phyloP scores from a whole-genome alignment of 345 rosid genomes.

The Moringa oleifera region DNA sequence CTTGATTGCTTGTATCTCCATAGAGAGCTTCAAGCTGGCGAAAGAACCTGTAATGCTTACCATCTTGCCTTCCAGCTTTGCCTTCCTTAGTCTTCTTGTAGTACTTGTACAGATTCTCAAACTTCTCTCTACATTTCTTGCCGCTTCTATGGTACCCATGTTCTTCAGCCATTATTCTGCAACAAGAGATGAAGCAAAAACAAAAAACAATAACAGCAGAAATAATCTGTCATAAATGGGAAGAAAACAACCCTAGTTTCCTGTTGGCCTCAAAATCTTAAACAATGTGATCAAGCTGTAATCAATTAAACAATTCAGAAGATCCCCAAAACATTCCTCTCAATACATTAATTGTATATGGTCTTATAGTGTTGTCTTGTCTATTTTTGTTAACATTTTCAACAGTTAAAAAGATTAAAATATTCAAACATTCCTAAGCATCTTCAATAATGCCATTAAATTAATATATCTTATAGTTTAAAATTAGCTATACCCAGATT shows the following conservation, averaged over 20 bases:
- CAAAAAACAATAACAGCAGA: not conserved
- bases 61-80: conserved; percentile 54
- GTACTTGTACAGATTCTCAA: conserved; percentile 60
- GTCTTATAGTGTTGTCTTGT: not conserved
- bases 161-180: conserved; percentile 51
- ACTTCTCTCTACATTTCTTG: conserved; percentile 60
- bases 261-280: not conserved
- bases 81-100: conserved; percentile 65
- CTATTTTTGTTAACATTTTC: conserved; percentile 4
- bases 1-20: conserved; percentile 27
- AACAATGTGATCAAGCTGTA: not conserved
- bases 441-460: not conserved
- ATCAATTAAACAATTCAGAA: conserved; percentile 4
- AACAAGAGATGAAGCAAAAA: not conserved
- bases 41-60: conserved; percentile 54
- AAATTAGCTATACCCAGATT: too few species aligned
- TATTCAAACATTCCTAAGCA: conserved; percentile 3
- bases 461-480: not conserved
- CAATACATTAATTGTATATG: not conserved
- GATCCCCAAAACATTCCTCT: conserved; percentile 14
- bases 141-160: conserved; percentile 52
- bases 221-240: too few species aligned
- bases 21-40: conserved; percentile 57
- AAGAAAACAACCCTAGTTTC: conserved; percentile 1
- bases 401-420: conserved; percentile 8